Evolutionary conservation across 768 basidiomycete species (phyloP).

Genomic region (Tulasnella calospora): DNA sequence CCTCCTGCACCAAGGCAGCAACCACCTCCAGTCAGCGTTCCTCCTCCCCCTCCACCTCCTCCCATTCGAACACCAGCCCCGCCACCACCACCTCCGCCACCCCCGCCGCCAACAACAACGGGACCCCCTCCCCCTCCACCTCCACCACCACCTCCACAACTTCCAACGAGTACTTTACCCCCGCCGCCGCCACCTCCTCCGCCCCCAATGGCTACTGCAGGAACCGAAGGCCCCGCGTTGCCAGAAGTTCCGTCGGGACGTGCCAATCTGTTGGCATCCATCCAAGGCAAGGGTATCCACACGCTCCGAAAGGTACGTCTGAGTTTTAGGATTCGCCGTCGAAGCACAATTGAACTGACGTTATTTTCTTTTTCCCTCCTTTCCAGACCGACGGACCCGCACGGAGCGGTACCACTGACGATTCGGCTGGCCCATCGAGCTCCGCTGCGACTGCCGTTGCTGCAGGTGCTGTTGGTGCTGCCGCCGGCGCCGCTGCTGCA

Average conservation of each 20-base stretch:
- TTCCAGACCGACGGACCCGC: background rate
- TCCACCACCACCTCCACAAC: constrained; percentile 31
- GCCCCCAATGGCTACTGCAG: constrained; percentile 35
- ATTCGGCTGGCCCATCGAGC: background rate
- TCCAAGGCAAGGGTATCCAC: constrained; percentile 74
- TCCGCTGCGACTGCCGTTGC: background rate
- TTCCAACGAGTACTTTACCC: constrained; percentile 27
- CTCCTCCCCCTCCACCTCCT: constrained; percentile 48
- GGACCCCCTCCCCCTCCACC: constrained; percentile 43
- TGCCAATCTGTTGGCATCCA: constrained; percentile 64
- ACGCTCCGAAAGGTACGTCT: constrained; percentile 52
- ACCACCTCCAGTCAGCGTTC: constrained; percentile 29
- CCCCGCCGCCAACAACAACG: constrained; percentile 36
- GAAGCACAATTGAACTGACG: background rate
- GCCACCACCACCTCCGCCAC: constrained; percentile 42
- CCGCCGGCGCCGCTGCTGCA: constrained; percentile 27
- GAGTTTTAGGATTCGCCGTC: background rate
- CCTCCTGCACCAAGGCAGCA: constrained; percentile 31
- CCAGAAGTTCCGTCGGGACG: constrained; percentile 59
- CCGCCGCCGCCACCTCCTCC: constrained; percentile 35
- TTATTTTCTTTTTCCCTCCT: background rate
- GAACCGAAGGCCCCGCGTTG: constrained; percentile 35
- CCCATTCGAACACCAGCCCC: constrained; percentile 34
- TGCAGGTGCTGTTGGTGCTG: constrained; percentile 18
- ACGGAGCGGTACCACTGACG: background rate